phyloP scores from a whole-genome alignment of 257 asterid genomes.

The Orobanche coerulescens region DNA sequence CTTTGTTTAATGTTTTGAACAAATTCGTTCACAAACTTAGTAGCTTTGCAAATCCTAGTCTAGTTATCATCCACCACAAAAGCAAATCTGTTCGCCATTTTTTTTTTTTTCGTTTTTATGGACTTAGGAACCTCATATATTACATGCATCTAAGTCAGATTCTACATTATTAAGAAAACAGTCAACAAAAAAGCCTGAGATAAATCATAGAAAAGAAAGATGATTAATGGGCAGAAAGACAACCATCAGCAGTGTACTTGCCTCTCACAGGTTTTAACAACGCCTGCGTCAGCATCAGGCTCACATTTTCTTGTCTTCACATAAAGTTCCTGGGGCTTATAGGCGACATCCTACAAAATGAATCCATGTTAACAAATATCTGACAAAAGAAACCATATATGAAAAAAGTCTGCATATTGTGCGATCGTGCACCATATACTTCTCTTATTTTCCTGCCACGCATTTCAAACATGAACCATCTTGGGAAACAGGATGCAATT shows the following conservation, averaged over 20 bases:
- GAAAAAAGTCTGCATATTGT: neutral
- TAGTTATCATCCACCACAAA: too few species aligned
- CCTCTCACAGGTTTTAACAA: conserved; percentile 87
- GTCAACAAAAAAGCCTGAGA: too few species aligned
- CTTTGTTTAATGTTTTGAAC: too few species aligned
- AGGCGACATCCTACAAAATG: conserved; percentile 68
- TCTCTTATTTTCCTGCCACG: neutral
- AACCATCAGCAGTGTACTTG: conserved; percentile 28
- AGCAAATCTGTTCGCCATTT: too few species aligned
- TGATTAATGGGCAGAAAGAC: conserved; percentile 5
- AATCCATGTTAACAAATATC: neutral
- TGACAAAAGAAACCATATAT: neutral
- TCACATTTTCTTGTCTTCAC: conserved; percentile 84
- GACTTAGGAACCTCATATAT: too few species aligned
- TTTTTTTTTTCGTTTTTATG: too few species aligned
- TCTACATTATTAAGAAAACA: conserved; percentile 7
- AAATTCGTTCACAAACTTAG: too few species aligned
- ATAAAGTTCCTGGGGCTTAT: conserved; percentile 79
- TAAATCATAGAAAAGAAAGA: neutral
- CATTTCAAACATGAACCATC: neutral
- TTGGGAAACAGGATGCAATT: neutral
- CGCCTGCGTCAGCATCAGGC: conserved; percentile 68
- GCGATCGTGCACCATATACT: neutral
- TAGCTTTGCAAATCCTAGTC: too few species aligned
- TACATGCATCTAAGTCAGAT: conserved; percentile 5